phyloP scores from a whole-genome alignment of 495 filamentous ascomycete genomes.

The Sphaerosporella brunnea region DNA sequence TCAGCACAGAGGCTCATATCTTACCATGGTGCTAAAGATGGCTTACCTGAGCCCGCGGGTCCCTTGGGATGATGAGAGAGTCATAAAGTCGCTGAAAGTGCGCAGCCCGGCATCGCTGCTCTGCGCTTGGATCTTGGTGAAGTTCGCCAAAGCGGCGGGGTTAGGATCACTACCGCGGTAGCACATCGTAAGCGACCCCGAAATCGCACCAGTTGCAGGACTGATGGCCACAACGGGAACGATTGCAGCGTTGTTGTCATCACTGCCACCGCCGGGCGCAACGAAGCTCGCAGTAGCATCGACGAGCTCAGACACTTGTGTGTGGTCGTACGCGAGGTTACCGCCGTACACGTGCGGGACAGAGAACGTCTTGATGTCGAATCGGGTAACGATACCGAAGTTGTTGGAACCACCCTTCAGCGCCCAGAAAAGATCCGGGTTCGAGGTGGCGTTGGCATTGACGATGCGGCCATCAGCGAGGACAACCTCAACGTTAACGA shows the following conservation, averaged over 20 bases:
- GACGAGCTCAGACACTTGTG: too few species aligned
- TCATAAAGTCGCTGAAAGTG: too few species aligned
- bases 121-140: too few species aligned
- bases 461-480: conserved; percentile 27
- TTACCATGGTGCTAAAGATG: too few species aligned
- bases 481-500: conserved; percentile 19
- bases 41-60: too few species aligned
- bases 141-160: too few species aligned
- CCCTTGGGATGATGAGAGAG: too few species aligned
- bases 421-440: conserved; percentile 34
- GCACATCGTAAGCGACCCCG: not conserved
- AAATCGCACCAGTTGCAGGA: not conserved
- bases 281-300: not conserved
- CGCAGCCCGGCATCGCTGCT: too few species aligned
- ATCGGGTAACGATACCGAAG: conserved; percentile 44
- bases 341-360: not conserved
- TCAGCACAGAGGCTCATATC: too few species aligned
- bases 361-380: conserved; percentile 34
- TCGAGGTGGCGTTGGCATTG: conserved; percentile 22
- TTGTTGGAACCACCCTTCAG: conserved; percentile 43
- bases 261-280: not conserved
- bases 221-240: not conserved
- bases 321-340: too few species aligned
- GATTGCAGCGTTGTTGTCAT: not conserved
- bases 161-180: too few species aligned